These are phyloP conservation scores for Plantago major DNA, from an alignment of 257 asterid species.

Conservation along the genomic window DNA sequence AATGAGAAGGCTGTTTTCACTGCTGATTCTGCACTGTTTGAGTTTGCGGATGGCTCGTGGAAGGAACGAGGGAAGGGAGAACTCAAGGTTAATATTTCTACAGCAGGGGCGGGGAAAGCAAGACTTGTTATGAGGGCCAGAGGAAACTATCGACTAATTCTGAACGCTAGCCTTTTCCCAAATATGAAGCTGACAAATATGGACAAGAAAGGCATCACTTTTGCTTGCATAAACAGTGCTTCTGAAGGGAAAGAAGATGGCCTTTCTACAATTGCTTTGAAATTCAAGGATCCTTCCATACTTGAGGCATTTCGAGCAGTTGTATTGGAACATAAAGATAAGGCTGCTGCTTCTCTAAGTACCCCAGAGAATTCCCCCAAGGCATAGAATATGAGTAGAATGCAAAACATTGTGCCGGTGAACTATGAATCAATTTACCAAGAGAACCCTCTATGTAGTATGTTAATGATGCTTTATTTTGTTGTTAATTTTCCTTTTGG, in stretches of 20 bases:
- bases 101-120: constrained; percentile 51
- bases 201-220: constrained; percentile 91
- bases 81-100: constrained; percentile 60
- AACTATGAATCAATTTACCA: no score
- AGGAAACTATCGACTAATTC: constrained; percentile 76
- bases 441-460: no score
- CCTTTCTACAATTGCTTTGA: constrained; percentile 80
- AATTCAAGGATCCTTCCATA: constrained; percentile 65
- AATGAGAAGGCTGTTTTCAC: constrained; percentile 42
- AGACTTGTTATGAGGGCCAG: constrained; percentile 84
- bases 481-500: no score
- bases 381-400: constrained; percentile 40
- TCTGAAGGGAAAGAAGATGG: constrained; percentile 61
- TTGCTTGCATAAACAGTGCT: constrained; percentile 78
- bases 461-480: no score
- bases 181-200: constrained; percentile 84
- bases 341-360: constrained; percentile 30
- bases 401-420: background rate
- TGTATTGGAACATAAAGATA: constrained; percentile 49
- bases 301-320: constrained; percentile 61
- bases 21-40: constrained; percentile 56
- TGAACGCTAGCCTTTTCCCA: constrained; percentile 83
- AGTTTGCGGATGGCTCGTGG: constrained; percentile 66
- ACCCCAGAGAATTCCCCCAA: constrained; percentile 84
- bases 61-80: constrained; percentile 97